These are phyloP conservation scores for Malus domestica DNA, from an alignment of 306 rosid genomes.

Conservation along the genomic window DNA sequence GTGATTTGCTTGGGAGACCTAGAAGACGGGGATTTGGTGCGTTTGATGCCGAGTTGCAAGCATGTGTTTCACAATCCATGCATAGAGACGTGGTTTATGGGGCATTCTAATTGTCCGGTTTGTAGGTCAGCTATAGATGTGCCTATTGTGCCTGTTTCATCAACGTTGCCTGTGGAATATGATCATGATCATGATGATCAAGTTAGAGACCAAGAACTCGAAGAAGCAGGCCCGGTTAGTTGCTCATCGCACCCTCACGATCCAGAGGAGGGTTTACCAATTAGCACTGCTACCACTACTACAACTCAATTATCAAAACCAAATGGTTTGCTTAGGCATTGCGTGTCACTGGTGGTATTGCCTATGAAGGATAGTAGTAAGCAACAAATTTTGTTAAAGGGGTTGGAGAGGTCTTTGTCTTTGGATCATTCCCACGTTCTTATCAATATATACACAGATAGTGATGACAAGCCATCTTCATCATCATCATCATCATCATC, in stretches of 20 bases:
- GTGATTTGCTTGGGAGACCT: slow-evolving; percentile 46
- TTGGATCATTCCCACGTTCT: slow-evolving; percentile 24
- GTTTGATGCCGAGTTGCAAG: slow-evolving; percentile 38
- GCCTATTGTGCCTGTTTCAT: neutral
- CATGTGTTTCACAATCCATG: slow-evolving; percentile 48
- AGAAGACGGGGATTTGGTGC: slow-evolving; percentile 28
- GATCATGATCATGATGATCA: neutral
- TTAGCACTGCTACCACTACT: neutral
- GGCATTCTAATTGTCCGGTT: slow-evolving; percentile 38
- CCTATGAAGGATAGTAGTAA: slow-evolving; percentile 3
- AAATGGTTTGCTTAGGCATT: slow-evolving; percentile 14
- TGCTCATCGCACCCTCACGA: neutral
- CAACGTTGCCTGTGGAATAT: neutral
- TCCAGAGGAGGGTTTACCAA: neutral
- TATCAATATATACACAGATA: slow-evolving; percentile 14
- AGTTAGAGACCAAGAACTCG: neutral
- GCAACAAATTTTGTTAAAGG: neutral
- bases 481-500: neutral
- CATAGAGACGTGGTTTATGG: slow-evolving; percentile 41
- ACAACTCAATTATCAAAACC: neutral
- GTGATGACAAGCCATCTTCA: slow-evolving; percentile 4
- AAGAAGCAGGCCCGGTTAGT: neutral
- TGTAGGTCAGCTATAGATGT: slow-evolving; percentile 31
- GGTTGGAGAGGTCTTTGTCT: slow-evolving; percentile 42
- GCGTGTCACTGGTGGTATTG: slow-evolving; percentile 2